These are phyloP conservation scores for Thalassiosira livingstoniorum DNA, from an alignment of 352 stramenopile species.

Conservation along the genomic window DNA sequence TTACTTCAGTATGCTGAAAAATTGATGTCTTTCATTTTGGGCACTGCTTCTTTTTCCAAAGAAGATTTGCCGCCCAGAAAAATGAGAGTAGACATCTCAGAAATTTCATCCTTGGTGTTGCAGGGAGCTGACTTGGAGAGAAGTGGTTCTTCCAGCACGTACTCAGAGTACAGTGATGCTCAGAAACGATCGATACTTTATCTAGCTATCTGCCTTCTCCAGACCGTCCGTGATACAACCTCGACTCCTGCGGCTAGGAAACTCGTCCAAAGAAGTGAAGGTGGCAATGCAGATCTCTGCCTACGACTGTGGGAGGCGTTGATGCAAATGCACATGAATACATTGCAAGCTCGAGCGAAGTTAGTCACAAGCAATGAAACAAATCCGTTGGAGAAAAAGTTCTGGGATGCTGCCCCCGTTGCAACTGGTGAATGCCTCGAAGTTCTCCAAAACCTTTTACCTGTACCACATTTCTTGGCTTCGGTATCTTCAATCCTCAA, in stretches of 20 bases:
- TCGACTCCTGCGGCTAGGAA: conserved; percentile 48
- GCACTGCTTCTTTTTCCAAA: conserved; percentile 13
- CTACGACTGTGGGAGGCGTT: conserved; percentile 80
- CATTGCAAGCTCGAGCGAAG: conserved; percentile 48
- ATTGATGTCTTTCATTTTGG: conserved; percentile 57
- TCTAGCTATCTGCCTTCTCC: conserved; percentile 57
- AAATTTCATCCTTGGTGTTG: conserved; percentile 44
- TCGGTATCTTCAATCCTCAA: conserved; percentile 77
- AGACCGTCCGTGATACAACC: conserved; percentile 56
- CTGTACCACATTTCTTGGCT: conserved; percentile 81
- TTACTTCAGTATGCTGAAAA: conserved; percentile 64
- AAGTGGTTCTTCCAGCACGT: conserved; percentile 21
- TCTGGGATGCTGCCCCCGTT: conserved; percentile 63
- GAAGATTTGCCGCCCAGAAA: conserved; percentile 16
- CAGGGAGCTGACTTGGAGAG: conserved; percentile 20
- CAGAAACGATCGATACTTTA: conserved; percentile 59
- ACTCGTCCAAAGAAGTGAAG: conserved; percentile 59
- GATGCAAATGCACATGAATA: conserved; percentile 70
- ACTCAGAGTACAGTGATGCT: conserved; percentile 33
- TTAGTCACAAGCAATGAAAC: conserved; percentile 29
- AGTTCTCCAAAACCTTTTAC: conserved; percentile 75
- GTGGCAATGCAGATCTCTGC: conserved; percentile 59
- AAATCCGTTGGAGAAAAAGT: conserved; percentile 51
- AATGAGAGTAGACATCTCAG: conserved; percentile 39
- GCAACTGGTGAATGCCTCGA: conserved; percentile 65